A percentile compares a stretch with the other conserved stretches of the same genome.
These are phyloP conservation scores for Fusarium sarcochroum DNA, from an alignment of 2,329 filamentous ascomycete species.

Conservation along the genomic window DNA sequence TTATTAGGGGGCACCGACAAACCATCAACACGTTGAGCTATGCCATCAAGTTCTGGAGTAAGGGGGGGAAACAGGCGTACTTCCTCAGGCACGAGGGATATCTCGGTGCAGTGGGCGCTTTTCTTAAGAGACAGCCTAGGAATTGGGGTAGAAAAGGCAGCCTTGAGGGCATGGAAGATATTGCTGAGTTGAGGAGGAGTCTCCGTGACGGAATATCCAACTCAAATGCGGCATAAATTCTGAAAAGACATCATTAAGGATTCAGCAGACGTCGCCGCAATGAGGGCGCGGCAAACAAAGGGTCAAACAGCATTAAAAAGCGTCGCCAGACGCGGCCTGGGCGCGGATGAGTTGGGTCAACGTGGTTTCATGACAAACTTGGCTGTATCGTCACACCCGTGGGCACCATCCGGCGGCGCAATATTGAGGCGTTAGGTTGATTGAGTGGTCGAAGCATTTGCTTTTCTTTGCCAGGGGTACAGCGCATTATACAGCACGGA, in stretches of 20 bases:
- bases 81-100: slow-evolving; percentile 97
- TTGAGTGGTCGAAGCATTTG: slow-evolving; percentile 16
- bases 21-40: slow-evolving; percentile 98
- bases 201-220: slow-evolving; percentile 30
- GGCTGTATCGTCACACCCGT: slow-evolving; percentile 13
- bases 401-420: slow-evolving; percentile 24
- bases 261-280: neutral
- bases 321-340: neutral
- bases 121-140: slow-evolving; percentile 88
- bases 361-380: slow-evolving; percentile 8
- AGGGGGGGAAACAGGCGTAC: slow-evolving; percentile 93
- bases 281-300: neutral
- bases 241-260: neutral
- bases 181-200: slow-evolving; percentile 50
- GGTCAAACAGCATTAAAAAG: slow-evolving; percentile 15
- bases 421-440: slow-evolving; percentile 35
- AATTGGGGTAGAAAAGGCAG: slow-evolving; percentile 93
- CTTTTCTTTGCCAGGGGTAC: slow-evolving; percentile 23
- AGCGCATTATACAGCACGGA: slow-evolving; percentile 18
- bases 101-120: slow-evolving; percentile 92
- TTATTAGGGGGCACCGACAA: slow-evolving; percentile 95
- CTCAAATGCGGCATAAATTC: slow-evolving; percentile 24
- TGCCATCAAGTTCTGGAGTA: slow-evolving; percentile 97
- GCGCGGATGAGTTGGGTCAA: neutral
- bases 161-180: slow-evolving; percentile 67